Percentiles rank a stretch among this genome's conserved stretches.
Evolutionary conservation across 345 rosid species (phyloP).

Genomic region (Pistacia vera): DNA sequence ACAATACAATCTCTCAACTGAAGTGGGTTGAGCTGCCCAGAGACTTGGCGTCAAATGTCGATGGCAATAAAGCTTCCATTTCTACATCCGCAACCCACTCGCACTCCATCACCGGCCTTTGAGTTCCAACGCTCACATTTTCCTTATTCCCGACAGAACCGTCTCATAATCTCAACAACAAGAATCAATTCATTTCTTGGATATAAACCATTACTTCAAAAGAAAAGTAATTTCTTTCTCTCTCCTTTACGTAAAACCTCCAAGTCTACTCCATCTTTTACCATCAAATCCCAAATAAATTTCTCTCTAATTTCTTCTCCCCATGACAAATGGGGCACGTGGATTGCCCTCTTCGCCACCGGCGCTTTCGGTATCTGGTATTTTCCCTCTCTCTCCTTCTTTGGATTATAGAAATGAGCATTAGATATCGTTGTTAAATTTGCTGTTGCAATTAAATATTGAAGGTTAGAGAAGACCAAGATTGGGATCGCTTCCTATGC

Average conservation of each 20-base stretch:
- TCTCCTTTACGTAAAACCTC: slow-evolving; percentile 17
- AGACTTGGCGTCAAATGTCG: neutral
- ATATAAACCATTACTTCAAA: neutral
- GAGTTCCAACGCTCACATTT: slow-evolving; percentile 10
- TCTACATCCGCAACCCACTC: neutral
- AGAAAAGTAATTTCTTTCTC: slow-evolving; percentile 28
- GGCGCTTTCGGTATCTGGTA: too few species aligned
- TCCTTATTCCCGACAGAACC: too few species aligned
- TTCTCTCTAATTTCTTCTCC: slow-evolving; percentile 71
- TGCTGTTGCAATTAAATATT: too few species aligned
- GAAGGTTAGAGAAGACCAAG: too few species aligned
- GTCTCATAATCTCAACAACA: too few species aligned
- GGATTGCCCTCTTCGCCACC: too few species aligned
- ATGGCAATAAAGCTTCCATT: slow-evolving; percentile 6
- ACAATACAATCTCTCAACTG: too few species aligned
- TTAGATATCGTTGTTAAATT: too few species aligned
- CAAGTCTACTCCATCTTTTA: slow-evolving; percentile 32
- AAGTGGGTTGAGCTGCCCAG: neutral
- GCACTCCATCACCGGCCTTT: neutral
- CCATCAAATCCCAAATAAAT: slow-evolving; percentile 54
- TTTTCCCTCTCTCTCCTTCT: too few species aligned
- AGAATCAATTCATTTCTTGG: too few species aligned
- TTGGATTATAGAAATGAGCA: too few species aligned
- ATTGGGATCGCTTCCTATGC: too few species aligned
- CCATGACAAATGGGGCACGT: slow-evolving; percentile 61